These are phyloP conservation scores for Trametes villosa DNA, from an alignment of 768 basidiomycete species.

Conservation along the genomic window DNA sequence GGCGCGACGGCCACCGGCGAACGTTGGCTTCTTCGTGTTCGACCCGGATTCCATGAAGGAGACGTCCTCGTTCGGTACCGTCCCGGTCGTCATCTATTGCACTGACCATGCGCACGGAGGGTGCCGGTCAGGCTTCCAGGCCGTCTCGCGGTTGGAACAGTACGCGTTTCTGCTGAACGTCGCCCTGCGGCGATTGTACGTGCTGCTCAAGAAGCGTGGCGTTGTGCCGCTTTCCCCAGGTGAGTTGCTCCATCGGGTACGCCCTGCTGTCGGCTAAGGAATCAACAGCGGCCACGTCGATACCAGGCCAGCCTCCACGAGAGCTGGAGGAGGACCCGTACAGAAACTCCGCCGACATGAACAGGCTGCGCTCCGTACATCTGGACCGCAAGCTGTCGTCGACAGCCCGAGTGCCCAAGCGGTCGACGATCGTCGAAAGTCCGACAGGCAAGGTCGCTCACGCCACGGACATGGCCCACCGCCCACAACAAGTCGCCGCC, in stretches of 20 bases:
- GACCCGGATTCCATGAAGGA: slow-evolving; percentile 73
- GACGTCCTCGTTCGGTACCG: slow-evolving; percentile 69
- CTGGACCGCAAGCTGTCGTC: slow-evolving; percentile 95
- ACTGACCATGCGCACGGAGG: slow-evolving; percentile 71
- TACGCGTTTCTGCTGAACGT: slow-evolving; percentile 98
- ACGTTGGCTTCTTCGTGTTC: slow-evolving; percentile 78
- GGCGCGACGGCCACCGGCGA: slow-evolving; percentile 76
- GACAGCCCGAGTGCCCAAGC: slow-evolving; percentile 88
- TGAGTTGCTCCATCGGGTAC: slow-evolving; percentile 39
- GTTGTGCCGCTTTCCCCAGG: slow-evolving; percentile 85
- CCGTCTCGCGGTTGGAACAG: slow-evolving; percentile 94
- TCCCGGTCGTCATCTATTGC: slow-evolving; percentile 78
- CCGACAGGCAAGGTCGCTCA: slow-evolving; percentile 88
- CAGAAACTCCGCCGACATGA: slow-evolving; percentile 86
- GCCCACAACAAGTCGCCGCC: slow-evolving; percentile 26
- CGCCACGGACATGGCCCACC: slow-evolving; percentile 61
- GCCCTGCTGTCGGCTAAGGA: slow-evolving; percentile 7
- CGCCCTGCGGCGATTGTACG: slow-evolving; percentile 87
- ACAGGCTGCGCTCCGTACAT: slow-evolving; percentile 93
- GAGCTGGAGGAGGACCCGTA: slow-evolving; percentile 70
- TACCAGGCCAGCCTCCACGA: slow-evolving; percentile 37
- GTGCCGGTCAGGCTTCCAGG: slow-evolving; percentile 80
- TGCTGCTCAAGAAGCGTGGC: slow-evolving; percentile 84
- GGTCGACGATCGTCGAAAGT: slow-evolving; percentile 94
- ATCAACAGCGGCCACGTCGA: slow-evolving; percentile 6